These are phyloP conservation scores for Neopestalotiopsis clavispora DNA, from an alignment of 2,329 filamentous ascomycete genomes.

Conservation along the genomic window DNA sequence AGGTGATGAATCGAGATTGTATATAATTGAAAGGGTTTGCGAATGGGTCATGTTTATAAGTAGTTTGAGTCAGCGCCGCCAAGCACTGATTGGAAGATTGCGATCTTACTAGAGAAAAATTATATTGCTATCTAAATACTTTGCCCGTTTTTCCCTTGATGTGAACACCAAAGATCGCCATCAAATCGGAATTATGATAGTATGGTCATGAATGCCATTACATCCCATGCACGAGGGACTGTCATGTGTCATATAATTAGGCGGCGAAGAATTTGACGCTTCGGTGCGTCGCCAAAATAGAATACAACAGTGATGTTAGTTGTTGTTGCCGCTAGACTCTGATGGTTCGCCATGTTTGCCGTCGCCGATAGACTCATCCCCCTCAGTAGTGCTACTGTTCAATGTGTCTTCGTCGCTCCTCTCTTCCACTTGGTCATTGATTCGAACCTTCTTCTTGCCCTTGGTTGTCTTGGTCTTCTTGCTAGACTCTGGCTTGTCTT, in stretches of 20 bases:
- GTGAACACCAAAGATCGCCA: too few relatives aligned
- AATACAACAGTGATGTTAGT: neutral
- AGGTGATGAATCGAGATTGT: neutral
- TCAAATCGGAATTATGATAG: too few relatives aligned
- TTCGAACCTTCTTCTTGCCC: neutral
- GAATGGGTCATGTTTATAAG: neutral
- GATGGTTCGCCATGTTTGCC: neutral
- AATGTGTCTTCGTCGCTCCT: neutral
- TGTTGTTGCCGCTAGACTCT: neutral
- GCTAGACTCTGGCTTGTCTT: neutral
- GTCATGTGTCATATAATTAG: too few relatives aligned
- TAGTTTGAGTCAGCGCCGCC: neutral
- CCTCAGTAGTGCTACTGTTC: neutral
- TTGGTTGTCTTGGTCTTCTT: neutral
- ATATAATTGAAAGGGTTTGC: neutral
- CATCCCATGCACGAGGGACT: too few relatives aligned
- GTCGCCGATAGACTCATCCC: neutral
- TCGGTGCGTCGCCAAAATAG: too few relatives aligned
- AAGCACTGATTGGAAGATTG: too few relatives aligned
- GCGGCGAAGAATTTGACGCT: too few relatives aligned
- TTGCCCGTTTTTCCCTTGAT: too few relatives aligned
- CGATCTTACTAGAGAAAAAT: too few relatives aligned
- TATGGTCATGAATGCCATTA: too few relatives aligned
- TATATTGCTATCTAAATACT: too few relatives aligned
- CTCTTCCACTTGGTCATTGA: neutral